Conservation (phyloP, 108 stramenopile species). For the Fragilaria radians region DNA sequence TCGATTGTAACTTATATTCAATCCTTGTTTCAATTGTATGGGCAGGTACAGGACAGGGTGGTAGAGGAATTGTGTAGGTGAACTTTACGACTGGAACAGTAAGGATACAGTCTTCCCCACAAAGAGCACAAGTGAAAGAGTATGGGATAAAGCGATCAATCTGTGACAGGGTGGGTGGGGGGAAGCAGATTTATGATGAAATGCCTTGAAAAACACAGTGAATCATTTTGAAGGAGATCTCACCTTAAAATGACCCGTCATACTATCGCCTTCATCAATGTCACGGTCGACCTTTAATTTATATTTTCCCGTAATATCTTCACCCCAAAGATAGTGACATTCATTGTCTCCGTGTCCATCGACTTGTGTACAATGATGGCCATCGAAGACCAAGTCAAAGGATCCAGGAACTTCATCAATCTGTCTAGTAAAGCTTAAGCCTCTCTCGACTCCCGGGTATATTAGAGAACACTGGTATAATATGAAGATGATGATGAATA, state of each 20-base stretch:
- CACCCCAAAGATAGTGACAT: constrained; percentile 6
- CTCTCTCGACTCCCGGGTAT: too few relatives aligned
- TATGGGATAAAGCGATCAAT: constrained; percentile 6
- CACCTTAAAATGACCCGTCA: constrained; percentile 1
- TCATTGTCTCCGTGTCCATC: constrained; percentile 3
- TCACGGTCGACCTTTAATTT: neutral
- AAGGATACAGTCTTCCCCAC: constrained; percentile 1
- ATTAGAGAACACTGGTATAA: too few relatives aligned
- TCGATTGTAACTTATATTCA: neutral
- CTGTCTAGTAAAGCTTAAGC: too few relatives aligned
- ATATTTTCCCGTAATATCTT: neutral
- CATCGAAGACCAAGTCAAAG: neutral
- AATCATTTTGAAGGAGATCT: neutral
- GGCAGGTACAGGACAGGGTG: constrained; percentile 1
- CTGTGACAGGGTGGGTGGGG: neutral
- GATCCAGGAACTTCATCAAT: too few relatives aligned
- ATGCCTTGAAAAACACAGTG: neutral
- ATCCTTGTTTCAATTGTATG: neutral
- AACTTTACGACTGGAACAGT: neutral
- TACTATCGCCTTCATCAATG: neutral
- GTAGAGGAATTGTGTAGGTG: neutral
- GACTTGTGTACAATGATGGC: neutral
- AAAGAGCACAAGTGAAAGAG: neutral
- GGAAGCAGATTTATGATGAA: neutral
- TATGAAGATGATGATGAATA: too few relatives aligned